Conservation (phyloP, 768 basidiomycete species). For the Podaxis pistillaris region DNA sequence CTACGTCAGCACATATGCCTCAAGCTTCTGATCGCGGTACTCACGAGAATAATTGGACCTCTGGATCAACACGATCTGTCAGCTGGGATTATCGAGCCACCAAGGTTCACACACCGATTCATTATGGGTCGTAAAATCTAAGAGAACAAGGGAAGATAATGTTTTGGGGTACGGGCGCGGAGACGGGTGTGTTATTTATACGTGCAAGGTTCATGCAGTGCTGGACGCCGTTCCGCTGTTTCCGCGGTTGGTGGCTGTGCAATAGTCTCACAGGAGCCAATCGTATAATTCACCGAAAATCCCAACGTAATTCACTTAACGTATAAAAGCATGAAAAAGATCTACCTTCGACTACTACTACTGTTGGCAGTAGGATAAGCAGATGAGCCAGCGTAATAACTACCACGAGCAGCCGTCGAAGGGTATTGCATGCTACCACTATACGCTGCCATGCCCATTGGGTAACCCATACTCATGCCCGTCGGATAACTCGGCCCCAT, state of each 20-base stretch:
- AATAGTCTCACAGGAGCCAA: neutral
- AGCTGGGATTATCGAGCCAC: neutral
- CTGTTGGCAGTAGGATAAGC: neutral
- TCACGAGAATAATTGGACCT: conserved; percentile 24
- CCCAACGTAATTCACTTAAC: neutral
- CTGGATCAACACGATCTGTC: conserved; percentile 11
- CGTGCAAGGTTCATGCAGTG: neutral
- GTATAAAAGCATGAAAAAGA: neutral
- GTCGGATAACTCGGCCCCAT: neutral
- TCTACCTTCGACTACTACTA: neutral
- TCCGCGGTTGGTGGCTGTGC: neutral
- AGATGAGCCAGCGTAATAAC: neutral
- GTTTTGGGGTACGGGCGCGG: neutral
- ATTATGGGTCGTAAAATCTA: neutral
- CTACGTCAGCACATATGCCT: neutral
- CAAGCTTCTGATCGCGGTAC: neutral
- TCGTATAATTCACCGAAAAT: neutral
- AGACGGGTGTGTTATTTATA: neutral
- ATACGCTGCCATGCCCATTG: neutral
- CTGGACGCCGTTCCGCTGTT: neutral
- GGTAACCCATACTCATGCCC: neutral
- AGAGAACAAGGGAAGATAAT: neutral
- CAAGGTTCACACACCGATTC: conserved; percentile 2
- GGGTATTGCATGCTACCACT: neutral
- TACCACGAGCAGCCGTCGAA: neutral